These are phyloP conservation scores for Fonsecaea monophora DNA, from an alignment of 2,329 filamentous ascomycete species.

Conservation along the genomic window DNA sequence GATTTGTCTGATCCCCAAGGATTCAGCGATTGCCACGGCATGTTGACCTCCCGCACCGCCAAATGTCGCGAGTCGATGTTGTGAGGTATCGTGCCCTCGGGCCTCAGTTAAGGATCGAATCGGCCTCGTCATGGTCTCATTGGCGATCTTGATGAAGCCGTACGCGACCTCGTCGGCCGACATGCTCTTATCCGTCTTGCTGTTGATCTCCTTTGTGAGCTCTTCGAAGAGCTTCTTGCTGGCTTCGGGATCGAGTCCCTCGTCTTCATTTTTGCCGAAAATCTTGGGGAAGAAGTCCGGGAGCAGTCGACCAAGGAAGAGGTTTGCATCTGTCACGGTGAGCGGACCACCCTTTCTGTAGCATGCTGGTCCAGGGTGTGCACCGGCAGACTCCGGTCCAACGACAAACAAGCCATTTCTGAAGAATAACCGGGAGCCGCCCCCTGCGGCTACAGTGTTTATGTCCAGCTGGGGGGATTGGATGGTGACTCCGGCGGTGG, in stretches of 20 bases:
- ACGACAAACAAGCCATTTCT: conserved; percentile 90
- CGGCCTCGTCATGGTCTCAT: conserved; percentile 88
- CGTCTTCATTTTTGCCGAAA: conserved; percentile 86
- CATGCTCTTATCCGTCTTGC: conserved; percentile 69
- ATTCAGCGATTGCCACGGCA: conserved; percentile 86
- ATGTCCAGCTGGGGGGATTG: conserved; percentile 92
- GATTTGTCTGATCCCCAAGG: conserved; percentile 83
- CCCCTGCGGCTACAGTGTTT: conserved; percentile 91
- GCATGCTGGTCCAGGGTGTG: conserved; percentile 88
- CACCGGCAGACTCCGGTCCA: conserved; percentile 87
- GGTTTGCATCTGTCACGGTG: conserved; percentile 90
- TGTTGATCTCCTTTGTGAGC: conserved; percentile 77
- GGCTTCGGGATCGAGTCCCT: conserved; percentile 77
- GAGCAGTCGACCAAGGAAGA: conserved; percentile 82
- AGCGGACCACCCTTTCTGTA: conserved; percentile 90
- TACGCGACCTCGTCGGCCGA: conserved; percentile 84
- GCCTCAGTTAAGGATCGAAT: conserved; percentile 91
- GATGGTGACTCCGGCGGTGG: conserved; percentile 90
- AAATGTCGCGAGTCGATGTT: conserved; percentile 89
- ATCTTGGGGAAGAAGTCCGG: conserved; percentile 97
- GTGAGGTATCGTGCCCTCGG: conserved; percentile 87
- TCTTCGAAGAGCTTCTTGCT: conserved; percentile 78
- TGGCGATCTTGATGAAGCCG: conserved; percentile 90
- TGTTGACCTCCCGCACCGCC: conserved; percentile 92
- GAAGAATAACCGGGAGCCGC: conserved; percentile 74